These are phyloP conservation scores for Venturiaceae sp. DNA, from an alignment of 2,329 filamentous ascomycete genomes.

Conservation along the genomic window DNA sequence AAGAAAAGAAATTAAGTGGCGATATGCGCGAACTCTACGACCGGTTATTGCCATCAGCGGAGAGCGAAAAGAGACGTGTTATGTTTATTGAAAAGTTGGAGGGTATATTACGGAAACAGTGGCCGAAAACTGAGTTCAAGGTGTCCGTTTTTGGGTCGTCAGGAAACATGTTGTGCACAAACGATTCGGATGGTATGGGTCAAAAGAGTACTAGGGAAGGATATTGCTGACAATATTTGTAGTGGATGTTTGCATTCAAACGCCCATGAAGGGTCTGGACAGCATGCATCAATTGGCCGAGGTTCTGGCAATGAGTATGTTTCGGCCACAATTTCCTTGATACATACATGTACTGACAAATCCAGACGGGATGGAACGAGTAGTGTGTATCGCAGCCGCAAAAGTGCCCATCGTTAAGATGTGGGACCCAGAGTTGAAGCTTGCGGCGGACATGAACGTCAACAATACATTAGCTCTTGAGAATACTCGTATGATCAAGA, in stretches of 20 bases:
- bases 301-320: slow-evolving; percentile 73
- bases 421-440: slow-evolving; percentile 84
- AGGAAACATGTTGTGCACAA: slow-evolving; percentile 87
- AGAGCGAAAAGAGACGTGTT: slow-evolving; percentile 66
- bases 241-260: slow-evolving; percentile 98
- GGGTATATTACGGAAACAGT: slow-evolving; percentile 77
- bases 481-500: slow-evolving; percentile 96
- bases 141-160: slow-evolving; percentile 98
- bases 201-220: slow-evolving; percentile 12
- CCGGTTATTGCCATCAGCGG: slow-evolving; percentile 68
- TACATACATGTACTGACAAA: slow-evolving; percentile 3
- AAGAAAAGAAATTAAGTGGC: slow-evolving; percentile 50
- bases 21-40: slow-evolving; percentile 84
- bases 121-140: slow-evolving; percentile 81
- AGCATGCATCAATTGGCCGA: slow-evolving; percentile 85
- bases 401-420: slow-evolving; percentile 99
- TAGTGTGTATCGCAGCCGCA: slow-evolving; percentile 87
- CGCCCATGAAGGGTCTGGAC: slow-evolving; percentile 76
- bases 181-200: slow-evolving; percentile 81
- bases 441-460: slow-evolving; percentile 97
- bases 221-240: slow-evolving; percentile 15
- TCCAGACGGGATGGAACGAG: slow-evolving; percentile 88
- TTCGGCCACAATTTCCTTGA: background rate
- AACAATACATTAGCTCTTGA: slow-evolving; percentile 93
- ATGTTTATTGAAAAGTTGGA: slow-evolving; percentile 81